Conservation (phyloP, 345 rosid genomes). For the Bretschneidera sinensis region DNA sequence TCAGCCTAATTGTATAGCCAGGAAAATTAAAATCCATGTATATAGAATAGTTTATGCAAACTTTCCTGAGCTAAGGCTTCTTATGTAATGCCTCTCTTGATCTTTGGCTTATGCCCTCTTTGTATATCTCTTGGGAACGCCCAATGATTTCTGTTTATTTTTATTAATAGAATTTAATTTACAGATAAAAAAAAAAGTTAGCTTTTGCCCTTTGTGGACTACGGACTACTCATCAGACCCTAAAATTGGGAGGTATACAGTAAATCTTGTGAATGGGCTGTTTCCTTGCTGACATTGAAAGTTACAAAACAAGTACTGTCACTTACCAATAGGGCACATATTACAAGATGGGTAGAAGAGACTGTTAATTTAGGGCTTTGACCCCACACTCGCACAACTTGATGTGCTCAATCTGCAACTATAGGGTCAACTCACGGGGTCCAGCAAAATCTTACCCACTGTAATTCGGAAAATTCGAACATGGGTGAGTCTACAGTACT, state of each 20-base stretch:
- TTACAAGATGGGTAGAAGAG: slow-evolving; percentile 19
- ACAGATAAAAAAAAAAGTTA: no score
- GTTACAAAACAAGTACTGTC: slow-evolving; percentile 37
- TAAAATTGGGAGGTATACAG: neutral
- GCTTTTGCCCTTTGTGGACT: neutral
- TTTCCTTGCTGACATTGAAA: slow-evolving; percentile 46
- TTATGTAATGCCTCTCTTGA: no score
- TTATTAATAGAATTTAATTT: no score
- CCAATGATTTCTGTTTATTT: no score
- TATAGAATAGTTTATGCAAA: no score
- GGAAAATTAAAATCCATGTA: no score
- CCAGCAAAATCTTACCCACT: neutral
- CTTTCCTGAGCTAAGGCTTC: no score
- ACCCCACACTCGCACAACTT: slow-evolving; percentile 27
- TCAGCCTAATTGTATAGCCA: no score
- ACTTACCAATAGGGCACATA: slow-evolving; percentile 32
- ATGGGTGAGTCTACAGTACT: no score
- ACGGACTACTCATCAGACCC: neutral
- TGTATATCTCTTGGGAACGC: no score
- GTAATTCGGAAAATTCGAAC: no score
- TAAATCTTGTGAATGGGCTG: slow-evolving; percentile 23
- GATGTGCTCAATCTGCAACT: slow-evolving; percentile 4
- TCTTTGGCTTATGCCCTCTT: no score
- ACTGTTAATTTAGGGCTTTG: slow-evolving; percentile 17
- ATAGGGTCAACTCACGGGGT: slow-evolving; percentile 14